Evolutionary conservation across 768 basidiomycete genomes (phyloP).

Genomic region (Dentipellis sp.): DNA sequence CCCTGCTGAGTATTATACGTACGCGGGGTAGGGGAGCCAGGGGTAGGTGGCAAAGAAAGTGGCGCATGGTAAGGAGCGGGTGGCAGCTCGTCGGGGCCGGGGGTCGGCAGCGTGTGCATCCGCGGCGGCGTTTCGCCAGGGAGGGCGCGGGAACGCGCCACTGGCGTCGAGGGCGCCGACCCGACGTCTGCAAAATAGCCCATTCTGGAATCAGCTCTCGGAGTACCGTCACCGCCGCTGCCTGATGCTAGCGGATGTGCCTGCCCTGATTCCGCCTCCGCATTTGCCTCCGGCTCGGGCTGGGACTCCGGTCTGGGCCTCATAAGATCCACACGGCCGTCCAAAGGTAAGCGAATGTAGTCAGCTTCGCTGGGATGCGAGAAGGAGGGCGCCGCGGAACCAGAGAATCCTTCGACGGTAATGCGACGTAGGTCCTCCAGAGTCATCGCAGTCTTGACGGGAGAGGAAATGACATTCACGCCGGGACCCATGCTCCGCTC

Average conservation of each 20-base stretch:
- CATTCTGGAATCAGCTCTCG: not conserved
- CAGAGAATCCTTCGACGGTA: constrained; percentile 46
- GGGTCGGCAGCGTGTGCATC: constrained; percentile 51
- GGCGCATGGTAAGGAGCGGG: constrained; percentile 44
- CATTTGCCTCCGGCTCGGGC: constrained; percentile 4
- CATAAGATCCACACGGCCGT: constrained; percentile 85
- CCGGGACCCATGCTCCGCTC: constrained; percentile 32
- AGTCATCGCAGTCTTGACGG: constrained; percentile 1
- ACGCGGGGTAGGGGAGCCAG: constrained; percentile 11
- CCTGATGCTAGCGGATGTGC: not conserved
- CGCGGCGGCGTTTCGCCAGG: constrained; percentile 17
- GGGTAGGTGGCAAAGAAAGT: constrained; percentile 19
- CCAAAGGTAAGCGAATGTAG: constrained; percentile 76
- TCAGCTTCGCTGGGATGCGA: constrained; percentile 44
- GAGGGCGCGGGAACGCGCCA: not conserved
- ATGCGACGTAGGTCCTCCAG: constrained; percentile 41
- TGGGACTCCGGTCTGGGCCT: constrained; percentile 31
- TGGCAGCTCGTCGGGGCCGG: constrained; percentile 52
- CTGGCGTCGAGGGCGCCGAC: not conserved
- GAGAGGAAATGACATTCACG: constrained; percentile 17
- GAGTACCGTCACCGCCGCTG: not conserved
- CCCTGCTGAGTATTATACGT: too few species aligned
- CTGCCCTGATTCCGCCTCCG: not conserved
- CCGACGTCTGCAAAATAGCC: not conserved
- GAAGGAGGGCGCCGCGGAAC: constrained; percentile 15